These are phyloP conservation scores for Cicer cuneatum DNA, from an alignment of 306 rosid genomes.

Conservation along the genomic window DNA sequence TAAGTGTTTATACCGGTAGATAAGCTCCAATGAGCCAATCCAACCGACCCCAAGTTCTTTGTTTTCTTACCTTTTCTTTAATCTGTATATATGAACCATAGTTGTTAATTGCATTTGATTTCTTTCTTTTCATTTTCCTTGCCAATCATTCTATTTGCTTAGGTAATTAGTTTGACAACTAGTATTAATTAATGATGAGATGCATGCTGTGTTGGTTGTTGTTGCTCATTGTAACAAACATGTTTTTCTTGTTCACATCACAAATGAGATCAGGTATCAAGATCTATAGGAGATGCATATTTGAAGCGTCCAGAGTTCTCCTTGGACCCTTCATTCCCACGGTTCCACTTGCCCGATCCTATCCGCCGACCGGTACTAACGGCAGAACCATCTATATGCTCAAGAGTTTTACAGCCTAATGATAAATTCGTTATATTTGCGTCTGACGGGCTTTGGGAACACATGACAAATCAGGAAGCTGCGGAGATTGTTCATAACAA, in stretches of 20 bases:
- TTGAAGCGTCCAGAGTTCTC: slow-evolving; percentile 85
- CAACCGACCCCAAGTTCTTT: too few species aligned
- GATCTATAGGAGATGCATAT: slow-evolving; percentile 95
- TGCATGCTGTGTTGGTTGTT: slow-evolving; percentile 26
- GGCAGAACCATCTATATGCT: slow-evolving; percentile 73
- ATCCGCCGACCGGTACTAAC: slow-evolving; percentile 80
- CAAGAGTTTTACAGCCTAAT: slow-evolving; percentile 66
- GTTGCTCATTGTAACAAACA: slow-evolving; percentile 31
- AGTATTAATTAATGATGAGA: slow-evolving; percentile 17
- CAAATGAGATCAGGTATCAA: slow-evolving; percentile 69
- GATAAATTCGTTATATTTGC: slow-evolving; percentile 87
- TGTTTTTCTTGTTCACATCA: slow-evolving; percentile 36
- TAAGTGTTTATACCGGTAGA: too few species aligned
- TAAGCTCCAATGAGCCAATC: too few species aligned
- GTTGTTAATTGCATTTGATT: slow-evolving; percentile 4
- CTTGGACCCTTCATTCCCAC: slow-evolving; percentile 76
- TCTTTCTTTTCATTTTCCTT: slow-evolving; percentile 8
- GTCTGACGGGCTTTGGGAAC: slow-evolving; percentile 96
- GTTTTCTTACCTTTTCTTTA: neutral
- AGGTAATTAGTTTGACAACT: slow-evolving; percentile 8
- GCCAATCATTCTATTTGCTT: slow-evolving; percentile 13
- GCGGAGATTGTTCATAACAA: slow-evolving; percentile 70
- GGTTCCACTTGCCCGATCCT: slow-evolving; percentile 74
- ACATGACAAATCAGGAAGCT: slow-evolving; percentile 77
- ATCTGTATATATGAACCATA: neutral